Conservation (phyloP, 2,329 filamentous ascomycete species). For the Sporothrix protearum region DNA sequence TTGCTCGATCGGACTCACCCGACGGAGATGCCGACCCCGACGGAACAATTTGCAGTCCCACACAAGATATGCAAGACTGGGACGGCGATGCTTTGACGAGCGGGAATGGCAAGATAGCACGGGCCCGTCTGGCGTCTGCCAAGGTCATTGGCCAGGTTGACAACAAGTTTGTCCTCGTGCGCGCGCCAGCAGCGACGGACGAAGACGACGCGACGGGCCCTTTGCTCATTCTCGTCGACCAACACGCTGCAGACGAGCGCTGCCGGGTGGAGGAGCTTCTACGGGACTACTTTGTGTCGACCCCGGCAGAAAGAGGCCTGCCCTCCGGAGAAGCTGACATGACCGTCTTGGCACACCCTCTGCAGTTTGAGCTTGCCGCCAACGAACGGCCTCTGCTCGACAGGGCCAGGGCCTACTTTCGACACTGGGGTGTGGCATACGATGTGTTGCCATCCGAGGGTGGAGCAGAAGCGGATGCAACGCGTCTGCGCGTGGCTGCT, state of each 20-base stretch:
- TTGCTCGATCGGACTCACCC: not conserved
- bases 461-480: not conserved
- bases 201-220: slow-evolving; percentile 20
- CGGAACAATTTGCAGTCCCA: not conserved
- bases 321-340: slow-evolving; percentile 25
- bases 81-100: not conserved
- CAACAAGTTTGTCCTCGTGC: slow-evolving; percentile 78
- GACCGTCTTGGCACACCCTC: slow-evolving; percentile 46
- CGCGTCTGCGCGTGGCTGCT: slow-evolving; percentile 47
- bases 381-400: slow-evolving; percentile 60
- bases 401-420: slow-evolving; percentile 55
- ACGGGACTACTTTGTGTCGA: slow-evolving; percentile 44
- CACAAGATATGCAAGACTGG: not conserved
- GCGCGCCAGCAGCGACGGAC: slow-evolving; percentile 40
- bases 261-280: slow-evolving; percentile 74
- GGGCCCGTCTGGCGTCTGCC: slow-evolving; percentile 55
- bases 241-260: slow-evolving; percentile 92
- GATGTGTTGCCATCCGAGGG: slow-evolving; percentile 31
- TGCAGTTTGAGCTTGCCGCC: slow-evolving; percentile 62
- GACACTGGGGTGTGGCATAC: slow-evolving; percentile 71
- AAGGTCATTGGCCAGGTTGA: slow-evolving; percentile 79
- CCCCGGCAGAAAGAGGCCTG: slow-evolving; percentile 15
- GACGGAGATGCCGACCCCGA: not conserved
- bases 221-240: slow-evolving; percentile 74
- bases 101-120: slow-evolving; percentile 51